Evolutionary conservation across 208 protist species (phyloP), one percentile per base, ranked within the genome.

Genomic region (Entamoeba histolytica): DNA sequence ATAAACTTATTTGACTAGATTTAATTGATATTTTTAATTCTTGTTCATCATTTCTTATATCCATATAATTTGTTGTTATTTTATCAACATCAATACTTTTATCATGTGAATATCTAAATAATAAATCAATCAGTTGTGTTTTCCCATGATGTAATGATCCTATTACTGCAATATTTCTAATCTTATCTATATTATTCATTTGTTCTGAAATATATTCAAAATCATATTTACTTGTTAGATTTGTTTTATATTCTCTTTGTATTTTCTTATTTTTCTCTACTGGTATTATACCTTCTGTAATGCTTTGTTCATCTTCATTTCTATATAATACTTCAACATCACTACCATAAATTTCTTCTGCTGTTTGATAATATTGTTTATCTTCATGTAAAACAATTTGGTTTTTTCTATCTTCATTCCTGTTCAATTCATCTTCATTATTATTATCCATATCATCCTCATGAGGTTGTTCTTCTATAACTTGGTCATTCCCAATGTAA

Each of bases 71-170:
- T 49, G 0, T 12, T 49, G 39, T 49, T 52, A 49, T 7, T 5
- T 47, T 44, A 10, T 52, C 39, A 69, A 10, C 7, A 23, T 93
- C 19, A 51, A 93, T 47, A 23, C 1, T 7, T 49, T 50, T 44
- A 17, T 78, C 7, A 31, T 57, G 49, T 5, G 39, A 17, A 19
- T 47, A 91, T 39, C 73, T 6, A 51, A 31, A 47, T 44, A 93
- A 93, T 47, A 93, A 8, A 57, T 93, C 49, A n/a, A 57, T 28
- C 12, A 93, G 0, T 35, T 35, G 8, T 17, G 49, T 93, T 69
- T 93, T 93, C 4, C 92, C 92, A 92, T 49, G 51, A 35, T 93
- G 92, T 17, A 93, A 28, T 39, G 92, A 19, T 35, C 92, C 92
- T 31, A 69, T 19, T 12, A 93, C 47, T 15, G 47, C 28, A 93